Conservation (phyloP, 371 early-diverging fungal species). For the Hamiltosporidium magnivora region DNA sequence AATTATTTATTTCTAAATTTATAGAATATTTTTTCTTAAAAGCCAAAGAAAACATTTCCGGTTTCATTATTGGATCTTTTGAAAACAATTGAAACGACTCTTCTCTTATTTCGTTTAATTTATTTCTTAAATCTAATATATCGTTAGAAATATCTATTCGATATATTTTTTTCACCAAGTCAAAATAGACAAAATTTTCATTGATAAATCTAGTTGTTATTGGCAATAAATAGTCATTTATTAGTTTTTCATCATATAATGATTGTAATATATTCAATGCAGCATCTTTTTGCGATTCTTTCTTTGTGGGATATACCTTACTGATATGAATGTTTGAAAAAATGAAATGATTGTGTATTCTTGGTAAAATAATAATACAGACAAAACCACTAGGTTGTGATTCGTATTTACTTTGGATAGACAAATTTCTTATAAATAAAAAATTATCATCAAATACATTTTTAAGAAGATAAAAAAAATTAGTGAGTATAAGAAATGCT, state of each 20-base stretch:
- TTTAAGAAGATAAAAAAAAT: conserved; percentile 5
- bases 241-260: not conserved
- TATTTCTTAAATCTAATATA: not conserved
- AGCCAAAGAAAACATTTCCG: not conserved
- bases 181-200: not conserved
- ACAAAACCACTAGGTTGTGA: not conserved
- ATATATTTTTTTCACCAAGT: not conserved
- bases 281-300: not conserved
- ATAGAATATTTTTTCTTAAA: not conserved
- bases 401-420: not conserved
- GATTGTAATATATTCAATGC: not conserved
- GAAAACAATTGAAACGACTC: not conserved
- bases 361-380: not conserved
- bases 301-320: not conserved
- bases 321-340: not conserved
- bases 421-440: not conserved
- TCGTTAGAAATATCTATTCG: not conserved
- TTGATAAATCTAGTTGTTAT: not conserved
- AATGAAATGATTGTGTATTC: not conserved
- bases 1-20: no score
- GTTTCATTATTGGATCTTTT: not conserved
- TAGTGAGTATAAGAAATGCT: not conserved
- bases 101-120: not conserved
- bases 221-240: not conserved
- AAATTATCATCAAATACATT: conserved; percentile 1